A percentile compares a stretch with the other conserved stretches of the same genome.
phyloP scores from a whole-genome alignment of 352 stramenopile genomes.

The Pythium sukuiense region DNA sequence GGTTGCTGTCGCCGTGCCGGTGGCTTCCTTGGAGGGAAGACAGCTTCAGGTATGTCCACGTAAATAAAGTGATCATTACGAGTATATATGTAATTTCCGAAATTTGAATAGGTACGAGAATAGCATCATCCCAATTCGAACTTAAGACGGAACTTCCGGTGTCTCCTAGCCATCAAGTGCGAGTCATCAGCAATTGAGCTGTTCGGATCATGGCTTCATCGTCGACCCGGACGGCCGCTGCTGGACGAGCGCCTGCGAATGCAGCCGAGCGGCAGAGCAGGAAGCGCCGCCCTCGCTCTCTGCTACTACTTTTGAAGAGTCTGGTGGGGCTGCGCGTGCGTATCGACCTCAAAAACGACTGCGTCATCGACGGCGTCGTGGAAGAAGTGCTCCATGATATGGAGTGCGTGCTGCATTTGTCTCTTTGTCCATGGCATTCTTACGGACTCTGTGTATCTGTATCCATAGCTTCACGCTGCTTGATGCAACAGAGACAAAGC shows the following conservation, averaged over 20 bases:
- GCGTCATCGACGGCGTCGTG: slow-evolving; percentile 70
- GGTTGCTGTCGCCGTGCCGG: no score
- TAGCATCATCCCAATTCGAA: slow-evolving; percentile 6
- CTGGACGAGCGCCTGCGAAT: neutral
- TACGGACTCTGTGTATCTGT: neutral
- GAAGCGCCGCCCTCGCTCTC: slow-evolving; percentile 42
- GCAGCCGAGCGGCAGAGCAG: slow-evolving; percentile 7
- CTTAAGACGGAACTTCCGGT: neutral
- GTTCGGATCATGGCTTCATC: slow-evolving; percentile 22
- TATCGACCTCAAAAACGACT: slow-evolving; percentile 86
- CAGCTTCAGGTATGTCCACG: no score
- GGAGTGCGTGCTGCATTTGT: slow-evolving; percentile 42
- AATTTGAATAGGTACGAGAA: slow-evolving; percentile 6
- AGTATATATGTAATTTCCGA: slow-evolving; percentile 7
- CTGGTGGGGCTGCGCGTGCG: slow-evolving; percentile 77
- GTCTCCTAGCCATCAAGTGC: no score
- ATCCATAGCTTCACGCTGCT: slow-evolving; percentile 63
- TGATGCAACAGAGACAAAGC: slow-evolving; percentile 72
- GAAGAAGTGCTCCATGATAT: slow-evolving; percentile 86
- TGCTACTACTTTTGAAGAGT: slow-evolving; percentile 84
- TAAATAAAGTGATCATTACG: neutral
- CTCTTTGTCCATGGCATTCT: neutral
- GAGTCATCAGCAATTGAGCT: neutral
- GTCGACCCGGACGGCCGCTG: neutral
- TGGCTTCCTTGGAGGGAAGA: no score